Conservation (phyloP, 2,329 filamentous ascomycete species). For the Lecanicillium sp. region DNA sequence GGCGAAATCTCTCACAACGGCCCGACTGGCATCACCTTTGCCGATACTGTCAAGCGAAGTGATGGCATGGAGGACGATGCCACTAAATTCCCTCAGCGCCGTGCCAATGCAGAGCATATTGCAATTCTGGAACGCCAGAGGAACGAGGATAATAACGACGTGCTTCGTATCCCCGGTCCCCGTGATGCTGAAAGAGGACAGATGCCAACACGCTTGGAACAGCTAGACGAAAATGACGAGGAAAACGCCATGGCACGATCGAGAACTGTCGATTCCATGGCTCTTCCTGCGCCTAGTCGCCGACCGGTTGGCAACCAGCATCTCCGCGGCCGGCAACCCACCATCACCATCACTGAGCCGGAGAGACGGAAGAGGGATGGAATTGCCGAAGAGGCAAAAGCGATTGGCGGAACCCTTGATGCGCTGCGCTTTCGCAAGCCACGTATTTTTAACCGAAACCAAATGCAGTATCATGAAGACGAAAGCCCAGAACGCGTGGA, state of each 20-base stretch:
- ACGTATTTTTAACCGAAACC: constrained; percentile 27
- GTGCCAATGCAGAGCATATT: constrained; percentile 69
- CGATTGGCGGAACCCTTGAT: constrained; percentile 30
- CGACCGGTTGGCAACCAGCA: constrained; percentile 3
- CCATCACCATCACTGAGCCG: constrained; percentile 63
- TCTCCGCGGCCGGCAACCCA: constrained; percentile 35
- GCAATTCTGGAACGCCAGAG: constrained; percentile 81
- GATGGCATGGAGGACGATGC: constrained; percentile 44
- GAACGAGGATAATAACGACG: constrained; percentile 58
- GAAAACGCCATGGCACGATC: constrained; percentile 20
- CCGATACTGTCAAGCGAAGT: constrained; percentile 55
- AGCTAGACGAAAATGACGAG: constrained; percentile 28
- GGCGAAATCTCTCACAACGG: constrained; percentile 8
- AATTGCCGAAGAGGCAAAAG: constrained; percentile 33
- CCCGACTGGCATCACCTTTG: constrained; percentile 53
- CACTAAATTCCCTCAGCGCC: constrained; percentile 40
- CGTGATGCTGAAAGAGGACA: constrained; percentile 81
- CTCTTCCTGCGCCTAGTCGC: too few species aligned
- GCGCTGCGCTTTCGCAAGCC: constrained; percentile 37
- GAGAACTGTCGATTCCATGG: constrained; percentile 18
- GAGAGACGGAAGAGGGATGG: constrained; percentile 30
- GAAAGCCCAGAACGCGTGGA: constrained; percentile 5
- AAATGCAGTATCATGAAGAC: constrained; percentile 30
- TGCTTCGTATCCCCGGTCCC: constrained; percentile 84
- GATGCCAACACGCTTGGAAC: constrained; percentile 49